phyloP scores from a whole-genome alignment of 2,329 filamentous ascomycete genomes.

The Fusarium miscanthi region DNA sequence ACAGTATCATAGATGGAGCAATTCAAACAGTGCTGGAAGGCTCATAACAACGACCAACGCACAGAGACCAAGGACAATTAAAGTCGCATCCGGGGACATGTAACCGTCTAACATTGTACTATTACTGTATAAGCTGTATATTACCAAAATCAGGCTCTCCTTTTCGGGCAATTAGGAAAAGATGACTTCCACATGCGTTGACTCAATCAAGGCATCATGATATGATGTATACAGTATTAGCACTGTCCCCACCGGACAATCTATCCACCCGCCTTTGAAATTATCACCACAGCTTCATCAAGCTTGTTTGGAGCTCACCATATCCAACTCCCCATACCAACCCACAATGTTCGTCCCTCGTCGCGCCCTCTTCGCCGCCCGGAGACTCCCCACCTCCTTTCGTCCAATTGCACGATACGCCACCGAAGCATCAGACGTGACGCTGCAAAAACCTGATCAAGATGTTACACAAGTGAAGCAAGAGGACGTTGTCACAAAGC shows the following conservation, averaged over 20 bases:
- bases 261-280: conserved; percentile 32
- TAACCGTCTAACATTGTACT: not conserved
- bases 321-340: not conserved
- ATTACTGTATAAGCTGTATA: not conserved
- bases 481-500: conserved; percentile 15
- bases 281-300: conserved; percentile 10
- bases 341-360: conserved; percentile 46
- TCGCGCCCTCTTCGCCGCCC: conserved; percentile 36
- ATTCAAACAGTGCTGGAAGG: conserved; percentile 93
- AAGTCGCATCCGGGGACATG: not conserved
- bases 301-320: not conserved
- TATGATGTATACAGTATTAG: not conserved
- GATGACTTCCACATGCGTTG: not conserved
- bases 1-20: conserved; percentile 77
- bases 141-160: not conserved
- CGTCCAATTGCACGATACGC: conserved; percentile 42
- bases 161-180: not conserved
- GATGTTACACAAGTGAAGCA: conserved; percentile 26
- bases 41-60: conserved; percentile 84
- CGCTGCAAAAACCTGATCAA: conserved; percentile 29
- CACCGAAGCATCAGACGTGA: conserved; percentile 33
- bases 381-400: conserved; percentile 26
- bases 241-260: conserved; percentile 33
- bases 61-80: conserved; percentile 78
- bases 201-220: conserved; percentile 28